Evolutionary conservation across 2,329 filamentous ascomycete species (phyloP).

Genomic region (Blastomyces gilchristii): DNA sequence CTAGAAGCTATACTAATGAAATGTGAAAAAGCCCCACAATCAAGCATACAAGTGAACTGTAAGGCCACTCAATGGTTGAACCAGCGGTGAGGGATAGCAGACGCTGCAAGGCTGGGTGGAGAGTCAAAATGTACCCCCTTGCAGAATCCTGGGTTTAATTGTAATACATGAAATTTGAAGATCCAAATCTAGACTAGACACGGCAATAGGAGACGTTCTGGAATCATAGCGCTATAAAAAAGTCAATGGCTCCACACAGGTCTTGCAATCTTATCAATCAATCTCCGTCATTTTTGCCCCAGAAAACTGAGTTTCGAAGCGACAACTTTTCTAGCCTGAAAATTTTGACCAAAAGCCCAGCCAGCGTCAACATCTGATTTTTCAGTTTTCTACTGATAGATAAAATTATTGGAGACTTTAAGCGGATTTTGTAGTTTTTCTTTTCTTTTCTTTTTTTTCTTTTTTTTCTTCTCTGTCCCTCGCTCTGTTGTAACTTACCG

Average conservation of each 20-base stretch:
- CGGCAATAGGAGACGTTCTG: background rate
- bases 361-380: background rate
- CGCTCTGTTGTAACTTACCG: background rate
- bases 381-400: background rate
- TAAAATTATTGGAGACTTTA: background rate
- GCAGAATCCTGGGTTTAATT: background rate
- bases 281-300: background rate
- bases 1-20: constrained; percentile 8
- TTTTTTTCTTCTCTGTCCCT: background rate
- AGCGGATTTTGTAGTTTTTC: background rate
- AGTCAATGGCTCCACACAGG: background rate
- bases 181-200: background rate
- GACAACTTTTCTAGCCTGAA: background rate
- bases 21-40: background rate
- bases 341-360: background rate
- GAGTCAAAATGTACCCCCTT: background rate
- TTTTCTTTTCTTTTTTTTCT: background rate
- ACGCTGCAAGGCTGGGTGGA: background rate
- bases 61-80: no score
- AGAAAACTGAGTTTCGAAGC: background rate
- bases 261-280: constrained; percentile 7
- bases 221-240: background rate
- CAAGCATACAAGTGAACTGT: background rate
- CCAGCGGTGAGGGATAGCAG: background rate
- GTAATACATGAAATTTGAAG: background rate